Evolutionary conservation across 345 rosid genomes (phyloP).

Genomic region (Fremontodendron californicum): DNA sequence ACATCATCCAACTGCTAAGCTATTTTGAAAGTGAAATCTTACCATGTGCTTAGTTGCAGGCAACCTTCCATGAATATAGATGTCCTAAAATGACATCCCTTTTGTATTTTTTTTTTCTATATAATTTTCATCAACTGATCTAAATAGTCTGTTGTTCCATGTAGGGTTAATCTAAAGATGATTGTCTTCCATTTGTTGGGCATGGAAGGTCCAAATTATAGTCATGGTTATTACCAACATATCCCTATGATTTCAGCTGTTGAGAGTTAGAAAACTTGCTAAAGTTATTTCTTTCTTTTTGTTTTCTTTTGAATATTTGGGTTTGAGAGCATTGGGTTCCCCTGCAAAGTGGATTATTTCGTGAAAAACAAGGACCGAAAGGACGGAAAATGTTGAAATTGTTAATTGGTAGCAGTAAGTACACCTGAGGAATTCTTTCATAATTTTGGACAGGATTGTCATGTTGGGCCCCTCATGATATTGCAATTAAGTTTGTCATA

Average conservation of each 20-base stretch:
- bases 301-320: neutral
- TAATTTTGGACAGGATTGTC: too few species aligned
- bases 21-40: neutral
- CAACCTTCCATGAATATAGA: conserved; percentile 7
- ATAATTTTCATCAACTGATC: neutral
- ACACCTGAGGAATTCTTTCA: conserved; percentile 10
- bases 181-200: conserved; percentile 14
- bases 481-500: neutral
- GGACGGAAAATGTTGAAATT: neutral
- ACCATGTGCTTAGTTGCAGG: neutral
- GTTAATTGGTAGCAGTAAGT: neutral
- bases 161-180: neutral
- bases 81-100: neutral
- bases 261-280: neutral
- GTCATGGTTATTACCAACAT: neutral
- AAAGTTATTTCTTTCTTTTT: neutral
- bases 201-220: neutral
- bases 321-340: neutral
- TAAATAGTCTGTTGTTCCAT: neutral
- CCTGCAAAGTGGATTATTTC: neutral
- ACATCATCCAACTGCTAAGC: neutral
- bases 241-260: neutral
- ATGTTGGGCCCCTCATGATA: conserved; percentile 4
- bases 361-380: neutral
- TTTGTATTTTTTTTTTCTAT: neutral